Conservation (phyloP, 441 rosid species). For the Adansonia grandidieri region DNA sequence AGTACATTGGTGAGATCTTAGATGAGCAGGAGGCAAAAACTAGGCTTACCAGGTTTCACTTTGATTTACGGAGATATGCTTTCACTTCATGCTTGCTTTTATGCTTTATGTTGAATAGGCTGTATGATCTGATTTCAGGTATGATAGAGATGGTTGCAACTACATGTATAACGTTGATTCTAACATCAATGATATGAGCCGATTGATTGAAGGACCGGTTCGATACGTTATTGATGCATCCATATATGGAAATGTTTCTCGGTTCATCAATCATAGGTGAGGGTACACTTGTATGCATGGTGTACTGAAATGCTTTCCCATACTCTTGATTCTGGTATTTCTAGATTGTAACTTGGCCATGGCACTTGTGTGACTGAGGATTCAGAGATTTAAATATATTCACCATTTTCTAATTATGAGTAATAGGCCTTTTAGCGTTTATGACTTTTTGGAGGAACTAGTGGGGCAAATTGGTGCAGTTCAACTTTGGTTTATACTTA, state of each 20-base stretch:
- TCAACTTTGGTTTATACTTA: constrained; percentile 16
- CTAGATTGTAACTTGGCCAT: constrained; percentile 18
- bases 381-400: neutral
- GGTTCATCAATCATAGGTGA: constrained; percentile 98
- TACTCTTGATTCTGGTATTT: neutral
- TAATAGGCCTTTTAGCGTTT: neutral
- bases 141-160: constrained; percentile 60
- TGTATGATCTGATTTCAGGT: constrained; percentile 48
- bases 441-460: neutral
- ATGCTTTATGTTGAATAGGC: constrained; percentile 21
- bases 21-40: constrained; percentile 70
- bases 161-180: constrained; percentile 68
- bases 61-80: constrained; percentile 19
- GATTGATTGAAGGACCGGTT: constrained; percentile 69
- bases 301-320: constrained; percentile 8
- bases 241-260: constrained; percentile 76
- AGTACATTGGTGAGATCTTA: constrained; percentile 84
- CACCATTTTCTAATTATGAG: neutral
- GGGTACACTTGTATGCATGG: constrained; percentile 20
- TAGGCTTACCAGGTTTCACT: constrained; percentile 67
- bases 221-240: constrained; percentile 79
- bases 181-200: constrained; percentile 75
- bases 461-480: neutral
- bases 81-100: constrained; percentile 10
- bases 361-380: constrained; percentile 5